Evolutionary conservation across 768 basidiomycete species (phyloP), one percentile per base, ranked within the genome.

Genomic region (Saitozyma sp.): DNA sequence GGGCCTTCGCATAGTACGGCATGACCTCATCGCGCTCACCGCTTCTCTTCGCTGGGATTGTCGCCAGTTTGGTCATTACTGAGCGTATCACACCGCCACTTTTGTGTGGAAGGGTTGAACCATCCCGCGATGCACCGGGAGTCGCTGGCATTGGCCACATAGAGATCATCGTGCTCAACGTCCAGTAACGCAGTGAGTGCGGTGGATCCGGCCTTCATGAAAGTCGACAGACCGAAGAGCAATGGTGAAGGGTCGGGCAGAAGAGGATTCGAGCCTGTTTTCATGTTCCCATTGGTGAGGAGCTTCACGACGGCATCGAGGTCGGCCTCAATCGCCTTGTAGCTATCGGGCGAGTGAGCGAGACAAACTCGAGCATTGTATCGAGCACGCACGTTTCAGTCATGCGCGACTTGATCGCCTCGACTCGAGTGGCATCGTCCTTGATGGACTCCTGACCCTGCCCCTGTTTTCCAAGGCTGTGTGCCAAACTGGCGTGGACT

Each of bases 41-140:
- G 29, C 29, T 29, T 2, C 40, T 87, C 81, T 80, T 98, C 95
- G 53, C 85, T 87, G n/a, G 85, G 86, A 77, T 92, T 96, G 64
- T 90, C 85, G 50, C 91, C 93, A 0, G 91, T 95, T 81, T 95
- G 91, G 73, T 97, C 95, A 78, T 95, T 91, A 42, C 85, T 90
- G 60, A 98, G 83, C 20, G 90, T 90, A 73, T 95, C 91, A 29
- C 92, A 88, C 48, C 86, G 85, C 95, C 95, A 98, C 59, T 83
- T 82, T 9, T 88, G 89, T 1, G 82, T 83, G 56, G 85, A 84
- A 10, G 66, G 54, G 29, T 57, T 40, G 43, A 41, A 62, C 20
- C 90, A 84, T 17, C 94, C 94, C 29, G 93, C 93, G 6, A 98
- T 91, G 13, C 93, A 94, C 50, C 95, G 86, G 74, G 89, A 89